Evolutionary conservation across 352 stramenopile genomes (phyloP), one percentile per base, ranked within the genome.

Genomic region (Phytopythium boreale): DNA sequence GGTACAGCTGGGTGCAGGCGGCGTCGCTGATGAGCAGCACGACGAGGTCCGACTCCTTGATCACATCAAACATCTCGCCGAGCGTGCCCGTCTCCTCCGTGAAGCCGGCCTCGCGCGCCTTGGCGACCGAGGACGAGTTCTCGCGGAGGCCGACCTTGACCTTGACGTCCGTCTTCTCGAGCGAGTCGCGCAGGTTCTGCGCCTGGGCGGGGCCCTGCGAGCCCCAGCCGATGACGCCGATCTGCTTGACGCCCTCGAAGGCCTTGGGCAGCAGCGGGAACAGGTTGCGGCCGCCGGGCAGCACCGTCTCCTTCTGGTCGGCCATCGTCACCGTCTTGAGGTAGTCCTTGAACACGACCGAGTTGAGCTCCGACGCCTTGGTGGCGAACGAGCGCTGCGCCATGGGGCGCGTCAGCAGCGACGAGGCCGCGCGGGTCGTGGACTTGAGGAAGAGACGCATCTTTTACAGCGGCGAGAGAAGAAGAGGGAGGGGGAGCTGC

Each of bases 171-270:
- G 81, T 92, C 63, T 90, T 88, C 59, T 96, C 85, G n/a, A 99
- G 82, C 62, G 97, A 98, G 70, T 99, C 97, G 61, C 87, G 77
- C 69, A 99, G 72, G 86, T 99, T 99, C 79, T 99, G 96, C 59
- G 94, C 97, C 82, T 99, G 97, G 22, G 97, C 97, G 15, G 97
- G 97, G 52, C 95, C 97, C 72, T 99, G 97, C 41, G 96, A 99
- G 75, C 97, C 97, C 97, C 97, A 99, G 72, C 97, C 97, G 67
- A 99, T 98, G 59, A 99, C 95, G 60, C 97, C 97, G 71, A 99
- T 97, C 73, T 98, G 88, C 76, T 98, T 97, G 63, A 99, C 96
- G 56, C 94, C 94, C 29, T 96, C 89, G 75, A 99, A 99, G 27
- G 96, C 97, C 76, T 98, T 93, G 43, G 93, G 92, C 67, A 99